These are phyloP conservation scores for Platanthera guangdongensis DNA, from an alignment of 106 monocot species.

Conservation along the genomic window DNA sequence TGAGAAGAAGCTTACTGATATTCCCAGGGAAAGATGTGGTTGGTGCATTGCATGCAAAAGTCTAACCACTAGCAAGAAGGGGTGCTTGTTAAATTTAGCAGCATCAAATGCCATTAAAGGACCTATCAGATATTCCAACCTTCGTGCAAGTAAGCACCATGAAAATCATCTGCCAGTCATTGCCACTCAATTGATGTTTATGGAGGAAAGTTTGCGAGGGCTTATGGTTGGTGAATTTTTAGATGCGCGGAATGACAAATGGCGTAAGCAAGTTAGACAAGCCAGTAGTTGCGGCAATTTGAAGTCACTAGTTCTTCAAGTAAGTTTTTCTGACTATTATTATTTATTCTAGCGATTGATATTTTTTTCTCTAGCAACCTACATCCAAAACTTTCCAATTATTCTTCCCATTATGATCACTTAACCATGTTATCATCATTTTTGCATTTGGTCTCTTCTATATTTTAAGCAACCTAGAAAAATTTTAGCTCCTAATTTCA, in stretches of 20 bases:
- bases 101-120: slow-evolving; percentile 48
- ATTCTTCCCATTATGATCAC: not conserved
- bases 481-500: not conserved
- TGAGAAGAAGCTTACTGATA: slow-evolving; percentile 67
- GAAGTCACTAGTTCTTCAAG: slow-evolving; percentile 66
- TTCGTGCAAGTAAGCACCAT: slow-evolving; percentile 31
- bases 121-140: slow-evolving; percentile 32
- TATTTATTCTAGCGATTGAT: not conserved
- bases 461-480: not conserved
- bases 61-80: slow-evolving; percentile 47
- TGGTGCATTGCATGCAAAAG: slow-evolving; percentile 85
- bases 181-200: slow-evolving; percentile 58
- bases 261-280: slow-evolving; percentile 49
- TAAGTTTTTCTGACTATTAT: slow-evolving; percentile 30
- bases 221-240: slow-evolving; percentile 48
- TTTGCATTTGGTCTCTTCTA: not conserved
- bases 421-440: not conserved
- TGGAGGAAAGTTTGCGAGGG: slow-evolving; percentile 72
- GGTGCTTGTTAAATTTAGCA: slow-evolving; percentile 73
- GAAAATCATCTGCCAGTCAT: slow-evolving; percentile 45
- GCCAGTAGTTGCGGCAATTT: slow-evolving; percentile 36
- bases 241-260: slow-evolving; percentile 36
- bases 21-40: slow-evolving; percentile 89
- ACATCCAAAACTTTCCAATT: not conserved
- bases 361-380: not conserved